Evolutionary conservation across 495 filamentous ascomycete species (phyloP).

Genomic region (Acidiella bohemica): DNA sequence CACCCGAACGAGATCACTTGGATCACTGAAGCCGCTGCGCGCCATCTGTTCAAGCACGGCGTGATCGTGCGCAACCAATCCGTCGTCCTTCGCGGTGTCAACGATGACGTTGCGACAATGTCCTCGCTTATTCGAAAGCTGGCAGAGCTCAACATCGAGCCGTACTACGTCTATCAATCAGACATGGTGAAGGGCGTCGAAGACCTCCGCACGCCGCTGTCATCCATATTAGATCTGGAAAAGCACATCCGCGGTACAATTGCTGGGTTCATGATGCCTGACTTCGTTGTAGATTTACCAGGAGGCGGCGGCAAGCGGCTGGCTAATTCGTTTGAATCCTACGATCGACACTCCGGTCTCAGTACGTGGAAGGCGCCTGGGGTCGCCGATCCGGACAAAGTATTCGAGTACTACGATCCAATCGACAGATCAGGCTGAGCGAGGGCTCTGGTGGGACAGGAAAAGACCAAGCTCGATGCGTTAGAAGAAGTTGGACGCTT

Average conservation of each 20-base stretch:
- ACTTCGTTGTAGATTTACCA: slow-evolving; percentile 48
- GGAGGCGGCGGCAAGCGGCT: slow-evolving; percentile 48
- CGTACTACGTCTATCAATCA: slow-evolving; percentile 48
- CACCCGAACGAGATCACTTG: slow-evolving; percentile 46
- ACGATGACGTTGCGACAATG: slow-evolving; percentile 42
- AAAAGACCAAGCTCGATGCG: neutral
- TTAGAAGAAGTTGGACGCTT: neutral
- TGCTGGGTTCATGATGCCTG: slow-evolving; percentile 46
- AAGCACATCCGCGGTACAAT: slow-evolving; percentile 41
- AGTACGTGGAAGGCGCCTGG: slow-evolving; percentile 41
- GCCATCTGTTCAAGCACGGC: slow-evolving; percentile 36
- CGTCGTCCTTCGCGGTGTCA: slow-evolving; percentile 43
- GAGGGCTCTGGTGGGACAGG: neutral
- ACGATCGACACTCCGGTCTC: slow-evolving; percentile 37
- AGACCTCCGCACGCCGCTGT: slow-evolving; percentile 47
- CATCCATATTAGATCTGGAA: slow-evolving; percentile 42
- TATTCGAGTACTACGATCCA: slow-evolving; percentile 47
- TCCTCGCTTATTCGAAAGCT: slow-evolving; percentile 36
- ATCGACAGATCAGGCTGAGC: neutral
- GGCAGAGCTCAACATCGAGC: slow-evolving; percentile 41
- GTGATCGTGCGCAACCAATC: slow-evolving; percentile 32
- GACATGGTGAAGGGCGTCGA: slow-evolving; percentile 45
- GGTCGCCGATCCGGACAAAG: slow-evolving; percentile 34
- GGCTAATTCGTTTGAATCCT: slow-evolving; percentile 36
- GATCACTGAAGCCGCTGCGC: slow-evolving; percentile 39